Evolutionary conservation across 192 early-diverging fungal species (phyloP), one percentile per base, ranked within the genome.

Genomic region (Podila clonocystis): DNA sequence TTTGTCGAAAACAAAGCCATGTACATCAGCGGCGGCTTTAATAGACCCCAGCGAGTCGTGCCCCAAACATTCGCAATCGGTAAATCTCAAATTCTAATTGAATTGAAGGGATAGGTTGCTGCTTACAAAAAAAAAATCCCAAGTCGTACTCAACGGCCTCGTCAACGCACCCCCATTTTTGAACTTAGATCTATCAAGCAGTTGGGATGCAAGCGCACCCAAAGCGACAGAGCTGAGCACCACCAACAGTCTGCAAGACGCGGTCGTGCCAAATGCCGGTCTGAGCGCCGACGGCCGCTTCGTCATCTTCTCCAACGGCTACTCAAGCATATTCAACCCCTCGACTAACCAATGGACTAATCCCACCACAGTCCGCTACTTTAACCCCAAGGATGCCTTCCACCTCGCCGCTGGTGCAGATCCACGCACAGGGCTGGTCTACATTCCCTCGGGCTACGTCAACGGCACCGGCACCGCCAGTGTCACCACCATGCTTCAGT

Each of bases 1-100:
- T 55, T 55, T 26, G 52, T 55, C 52, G 52, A 55, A 55, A 24
- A 24, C n/a, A 55, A 55, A 26, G 52, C 52, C 52, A 55, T 55
- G 22, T 55, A 55, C 5, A 55, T 55, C 52, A 55, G 52, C 52
- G 52, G 52, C 52, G 52, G 52, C 22, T 55, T 24, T 24, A 55
- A 55, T 55, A n/a, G 52, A 2, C 52, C 52, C 1, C 52, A 55
- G 6, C 0, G 52, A 26, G 22, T 26, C 2, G 52, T 55, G 1
- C 52, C 52, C 1, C 52, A 55, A 4, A 55, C 24, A 26, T 55
- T 55, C 22, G 52, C 52, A 9, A 55, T 55, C 52, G 52, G 41
- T 45, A 45, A 45, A 7, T 36, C 8, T 15, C 34, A 36, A 36
- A 7, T 1, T 36, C 33, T n/a, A 12, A 8, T 41, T 9, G 38